Evolutionary conservation across 257 asterid genomes (phyloP).

Genomic region (Eustoma russellianum): DNA sequence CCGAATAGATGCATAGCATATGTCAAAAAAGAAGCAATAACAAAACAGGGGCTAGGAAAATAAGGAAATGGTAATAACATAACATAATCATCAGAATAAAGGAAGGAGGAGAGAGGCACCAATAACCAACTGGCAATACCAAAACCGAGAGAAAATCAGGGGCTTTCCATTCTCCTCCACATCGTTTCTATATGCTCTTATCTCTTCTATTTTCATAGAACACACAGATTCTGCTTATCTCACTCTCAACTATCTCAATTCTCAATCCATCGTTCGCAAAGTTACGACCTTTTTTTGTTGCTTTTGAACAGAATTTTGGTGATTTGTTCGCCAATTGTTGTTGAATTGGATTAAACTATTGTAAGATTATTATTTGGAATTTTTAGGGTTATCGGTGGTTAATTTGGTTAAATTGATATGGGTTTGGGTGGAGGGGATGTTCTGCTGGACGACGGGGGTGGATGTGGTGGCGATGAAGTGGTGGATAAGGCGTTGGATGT

Average conservation of each 20-base stretch:
- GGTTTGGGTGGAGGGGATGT: conserved; percentile 63
- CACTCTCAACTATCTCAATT: background rate
- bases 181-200: conserved; percentile 14
- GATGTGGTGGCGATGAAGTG: conserved; percentile 18
- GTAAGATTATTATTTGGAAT: conserved; percentile 12
- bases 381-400: conserved; percentile 9
- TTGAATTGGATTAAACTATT: conserved; percentile 5
- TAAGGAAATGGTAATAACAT: too few species aligned
- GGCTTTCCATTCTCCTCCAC: conserved; percentile 34
- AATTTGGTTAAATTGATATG: conserved; percentile 35
- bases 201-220: background rate
- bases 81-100: too few species aligned
- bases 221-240: background rate
- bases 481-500: conserved; percentile 16
- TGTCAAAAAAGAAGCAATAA: too few species aligned
- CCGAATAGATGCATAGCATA: too few species aligned
- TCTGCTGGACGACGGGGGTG: conserved; percentile 46
- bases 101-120: too few species aligned
- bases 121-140: too few species aligned
- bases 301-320: background rate
- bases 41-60: too few species aligned
- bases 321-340: background rate
- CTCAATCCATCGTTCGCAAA: background rate
- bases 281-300: background rate
- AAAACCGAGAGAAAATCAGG: background rate